Evolutionary conservation across 108 stramenopile genomes (phyloP), one percentile per base, ranked within the genome.

Genomic region (Schizochytrium sp.): DNA sequence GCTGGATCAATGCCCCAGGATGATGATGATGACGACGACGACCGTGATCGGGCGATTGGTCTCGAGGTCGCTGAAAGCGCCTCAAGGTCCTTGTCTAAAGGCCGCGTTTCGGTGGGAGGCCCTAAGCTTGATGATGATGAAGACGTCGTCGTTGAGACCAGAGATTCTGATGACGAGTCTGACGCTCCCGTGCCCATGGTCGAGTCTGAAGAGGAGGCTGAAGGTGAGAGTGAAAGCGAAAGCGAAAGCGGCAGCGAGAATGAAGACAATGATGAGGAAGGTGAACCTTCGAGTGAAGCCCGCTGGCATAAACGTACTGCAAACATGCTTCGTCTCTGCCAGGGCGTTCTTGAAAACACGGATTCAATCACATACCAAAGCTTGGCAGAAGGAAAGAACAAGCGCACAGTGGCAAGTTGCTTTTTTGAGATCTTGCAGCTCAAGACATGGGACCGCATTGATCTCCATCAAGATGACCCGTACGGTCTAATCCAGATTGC

Each of bases 361-460:
- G 92, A 91, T 19, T 61, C 90, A 55, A 88, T 98, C 64, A 91
- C 92, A 73, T 96, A 95, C 92, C 89, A 93, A 61, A 89, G 93
- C 50, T 89, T 98, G 57, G 93, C 92, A 72, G 72, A 89, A 19
- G 95, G 94, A 58, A 92, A 92, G 55, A 93, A 93, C 59, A 95
- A 96, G 58, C 95, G 95, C 61, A 96, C 94, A 72, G 98, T 96
- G 8, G 94, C 96, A 1, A 91, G 93, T 57, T 95, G 95, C 87
- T 98, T 98, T 89, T 96, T 97, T 57, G 97, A 98, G 87, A 92
- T 97, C 88, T 92, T 98, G 59, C 96, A 96, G 91, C 95, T 98
- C 89, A 98, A 99, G 93, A 98, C 98, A 12, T 98, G 98, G 98
- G 97, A 98, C 93, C 97, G 95, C 89, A 94, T 99, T 59, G 96